A percentile compares a stretch with the other conserved stretches of the same genome.
These are phyloP conservation scores for Astrothelium subdiscretum DNA, from an alignment of 495 filamentous ascomycete genomes.

Conservation along the genomic window DNA sequence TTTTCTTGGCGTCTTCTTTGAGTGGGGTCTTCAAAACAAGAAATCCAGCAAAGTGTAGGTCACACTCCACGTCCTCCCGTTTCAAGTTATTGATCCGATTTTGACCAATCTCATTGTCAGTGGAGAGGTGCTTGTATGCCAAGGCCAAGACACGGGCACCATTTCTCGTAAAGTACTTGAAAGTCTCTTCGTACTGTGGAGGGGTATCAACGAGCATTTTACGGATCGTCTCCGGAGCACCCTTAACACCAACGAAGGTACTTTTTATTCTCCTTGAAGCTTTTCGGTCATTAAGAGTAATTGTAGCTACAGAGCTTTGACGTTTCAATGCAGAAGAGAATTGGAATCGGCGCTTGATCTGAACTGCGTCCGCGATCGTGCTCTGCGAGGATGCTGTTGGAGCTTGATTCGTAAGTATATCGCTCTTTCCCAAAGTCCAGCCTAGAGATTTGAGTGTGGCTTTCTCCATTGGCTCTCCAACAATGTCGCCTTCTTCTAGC, in stretches of 20 bases:
- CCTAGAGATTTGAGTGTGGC: slow-evolving; percentile 81
- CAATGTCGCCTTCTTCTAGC: slow-evolving; percentile 91
- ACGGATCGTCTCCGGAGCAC: slow-evolving; percentile 90
- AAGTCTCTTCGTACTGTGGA: slow-evolving; percentile 91
- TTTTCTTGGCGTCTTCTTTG: slow-evolving; percentile 89
- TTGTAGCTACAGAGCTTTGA: slow-evolving; percentile 83
- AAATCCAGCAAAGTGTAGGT: slow-evolving; percentile 84
- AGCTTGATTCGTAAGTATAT: slow-evolving; percentile 56
- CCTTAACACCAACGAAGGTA: slow-evolving; percentile 92
- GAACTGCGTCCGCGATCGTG: slow-evolving; percentile 52
- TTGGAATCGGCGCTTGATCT: slow-evolving; percentile 93
- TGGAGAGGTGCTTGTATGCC: slow-evolving; percentile 80
- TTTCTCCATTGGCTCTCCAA: slow-evolving; percentile 98
- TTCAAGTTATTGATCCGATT: slow-evolving; percentile 82
- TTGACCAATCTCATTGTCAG: slow-evolving; percentile 67
- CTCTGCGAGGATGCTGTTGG: slow-evolving; percentile 36
- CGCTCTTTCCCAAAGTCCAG: slow-evolving; percentile 82
- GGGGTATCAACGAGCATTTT: slow-evolving; percentile 80
- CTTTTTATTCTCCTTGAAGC: slow-evolving; percentile 60
- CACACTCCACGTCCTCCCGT: slow-evolving; percentile 81
- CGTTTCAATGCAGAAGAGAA: slow-evolving; percentile 95
- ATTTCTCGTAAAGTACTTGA: slow-evolving; percentile 92
- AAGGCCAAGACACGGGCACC: slow-evolving; percentile 89
- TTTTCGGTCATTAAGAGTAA: slow-evolving; percentile 53
- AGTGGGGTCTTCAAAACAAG: slow-evolving; percentile 89